These are phyloP conservation scores for Pythium monospermum DNA, from an alignment of 352 stramenopile genomes.

Conservation along the genomic window DNA sequence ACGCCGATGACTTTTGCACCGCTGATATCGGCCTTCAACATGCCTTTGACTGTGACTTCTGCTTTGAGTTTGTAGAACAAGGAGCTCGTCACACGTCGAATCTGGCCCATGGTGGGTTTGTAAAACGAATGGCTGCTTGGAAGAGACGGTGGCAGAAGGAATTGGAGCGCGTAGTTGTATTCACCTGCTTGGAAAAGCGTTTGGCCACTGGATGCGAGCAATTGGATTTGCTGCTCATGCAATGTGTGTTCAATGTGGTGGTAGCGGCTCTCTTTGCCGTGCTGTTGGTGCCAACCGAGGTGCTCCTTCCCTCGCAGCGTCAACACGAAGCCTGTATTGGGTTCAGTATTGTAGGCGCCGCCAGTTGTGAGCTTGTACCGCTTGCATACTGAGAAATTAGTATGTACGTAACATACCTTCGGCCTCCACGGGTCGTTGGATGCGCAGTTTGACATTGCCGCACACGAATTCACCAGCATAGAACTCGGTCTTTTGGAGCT, in stretches of 20 bases:
- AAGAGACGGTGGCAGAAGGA: conserved; percentile 4
- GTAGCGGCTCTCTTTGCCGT: conserved; percentile 9
- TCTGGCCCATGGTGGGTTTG: neutral
- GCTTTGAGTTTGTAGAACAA: conserved; percentile 12
- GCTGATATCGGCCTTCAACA: conserved; percentile 5
- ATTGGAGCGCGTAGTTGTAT: conserved; percentile 11
- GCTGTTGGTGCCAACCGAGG: conserved; percentile 3
- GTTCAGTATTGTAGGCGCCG: neutral
- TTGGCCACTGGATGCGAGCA: neutral
- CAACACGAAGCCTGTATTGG: neutral
- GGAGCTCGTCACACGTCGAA: conserved; percentile 2
- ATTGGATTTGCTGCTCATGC: neutral
- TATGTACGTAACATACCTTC: conserved; percentile 4
- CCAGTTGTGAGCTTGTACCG: neutral
- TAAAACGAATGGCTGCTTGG: conserved; percentile 2
- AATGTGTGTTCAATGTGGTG: conserved; percentile 8
- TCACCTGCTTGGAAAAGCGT: conserved; percentile 7
- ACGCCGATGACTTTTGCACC: conserved; percentile 2
- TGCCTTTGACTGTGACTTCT: conserved; percentile 8
- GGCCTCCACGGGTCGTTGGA: conserved; percentile 2
- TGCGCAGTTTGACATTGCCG: conserved; percentile 6
- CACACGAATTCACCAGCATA: conserved; percentile 8
- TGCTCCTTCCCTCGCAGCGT: conserved; percentile 8
- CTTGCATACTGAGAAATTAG: neutral
- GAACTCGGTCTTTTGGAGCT: conserved; percentile 10